Conservation (phyloP, 179 eudicot species). For the Nepenthes alata region DNA sequence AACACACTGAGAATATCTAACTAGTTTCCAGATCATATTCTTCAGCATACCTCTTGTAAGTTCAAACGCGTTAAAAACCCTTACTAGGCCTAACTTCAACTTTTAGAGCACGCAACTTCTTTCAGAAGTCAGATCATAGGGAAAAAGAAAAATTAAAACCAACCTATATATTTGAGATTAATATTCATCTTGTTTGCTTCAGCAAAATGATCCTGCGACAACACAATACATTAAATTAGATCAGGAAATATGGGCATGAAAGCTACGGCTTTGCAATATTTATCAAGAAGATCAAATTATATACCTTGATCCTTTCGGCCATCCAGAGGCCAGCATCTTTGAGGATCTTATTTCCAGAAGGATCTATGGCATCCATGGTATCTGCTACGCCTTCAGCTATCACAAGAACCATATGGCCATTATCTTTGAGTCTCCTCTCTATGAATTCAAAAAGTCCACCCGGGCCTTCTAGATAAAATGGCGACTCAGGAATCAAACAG, state of each 20-base stretch:
- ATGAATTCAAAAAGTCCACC: slow-evolving; percentile 81
- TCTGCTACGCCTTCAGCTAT: slow-evolving; percentile 93
- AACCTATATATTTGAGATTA: slow-evolving; percentile 87
- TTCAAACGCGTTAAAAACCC: too few relatives aligned
- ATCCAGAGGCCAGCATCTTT: slow-evolving; percentile 87
- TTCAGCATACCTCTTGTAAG: too few relatives aligned
- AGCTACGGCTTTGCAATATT: not conserved
- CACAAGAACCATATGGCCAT: slow-evolving; percentile 94
- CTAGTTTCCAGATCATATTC: too few relatives aligned
- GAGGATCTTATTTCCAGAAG: slow-evolving; percentile 71
- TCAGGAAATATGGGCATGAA: not conserved
- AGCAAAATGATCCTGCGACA: slow-evolving; percentile 62
- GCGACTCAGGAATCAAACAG: slow-evolving; percentile 94
- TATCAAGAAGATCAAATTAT: not conserved
- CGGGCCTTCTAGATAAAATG: slow-evolving; percentile 71
- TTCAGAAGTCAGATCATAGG: too few relatives aligned
- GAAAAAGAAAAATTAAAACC: slow-evolving; percentile 2
- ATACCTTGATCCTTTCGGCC: slow-evolving; percentile 75
- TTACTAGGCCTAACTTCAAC: too few relatives aligned
- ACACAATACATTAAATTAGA: not conserved
- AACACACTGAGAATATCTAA: too few relatives aligned
- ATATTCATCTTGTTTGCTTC: slow-evolving; percentile 33
- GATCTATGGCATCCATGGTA: slow-evolving; percentile 44
- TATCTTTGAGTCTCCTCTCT: slow-evolving; percentile 56
- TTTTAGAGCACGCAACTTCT: too few relatives aligned